Evolutionary conservation across 176 grass and related monocot species (phyloP), one percentile per base, ranked within the genome.

Genomic region (Carex scoparia): DNA sequence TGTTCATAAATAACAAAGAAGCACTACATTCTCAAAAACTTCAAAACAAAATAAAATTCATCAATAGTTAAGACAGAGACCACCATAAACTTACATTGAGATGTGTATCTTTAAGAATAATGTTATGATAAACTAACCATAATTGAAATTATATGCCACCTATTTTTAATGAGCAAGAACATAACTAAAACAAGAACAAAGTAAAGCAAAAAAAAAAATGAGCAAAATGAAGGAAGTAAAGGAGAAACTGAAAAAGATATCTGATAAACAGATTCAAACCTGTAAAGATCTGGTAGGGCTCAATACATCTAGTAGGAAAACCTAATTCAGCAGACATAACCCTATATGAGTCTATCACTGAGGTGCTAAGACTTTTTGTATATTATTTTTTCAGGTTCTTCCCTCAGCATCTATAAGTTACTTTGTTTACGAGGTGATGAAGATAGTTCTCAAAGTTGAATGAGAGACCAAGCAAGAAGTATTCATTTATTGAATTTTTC

Each of bases 381-480:
- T 76, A 32, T 32, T 4, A 75, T 68, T 86, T 53, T 10, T 89
- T 28, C 85, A 99, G 97, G 97, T 99, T 80, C 63, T 96, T 78
- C 97, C 97, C 7, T 99, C 97, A 1, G 97, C 97, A 1, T 96
- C 97, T 12, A 99, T 94, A 84, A 99, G 97, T 51, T 99, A 99
- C 83, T 96, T 99, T 19, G 88, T 99, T 75, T 99, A 99, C 2
- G 93, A 99, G 79, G 68, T 99, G 79, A 99, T 94, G 93, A 99
- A 96, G 91, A 99, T 99, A 94, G 88, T 99, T 58, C 61, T 94
- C 56, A 90, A 99, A 92, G 97, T 99, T 79, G 91, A 99, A 81
- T 99, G 88, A 99, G n/a, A 61, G 53, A 69, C 23, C 5, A 61
- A 59, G 13, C 18, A 44, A 56, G 59, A 38, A 80, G 78, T n/a